Base-by-base conservation (phyloP, 2,329 filamentous ascomycete genomes). In the Paecilomyces dactylethromorphus region DNA sequence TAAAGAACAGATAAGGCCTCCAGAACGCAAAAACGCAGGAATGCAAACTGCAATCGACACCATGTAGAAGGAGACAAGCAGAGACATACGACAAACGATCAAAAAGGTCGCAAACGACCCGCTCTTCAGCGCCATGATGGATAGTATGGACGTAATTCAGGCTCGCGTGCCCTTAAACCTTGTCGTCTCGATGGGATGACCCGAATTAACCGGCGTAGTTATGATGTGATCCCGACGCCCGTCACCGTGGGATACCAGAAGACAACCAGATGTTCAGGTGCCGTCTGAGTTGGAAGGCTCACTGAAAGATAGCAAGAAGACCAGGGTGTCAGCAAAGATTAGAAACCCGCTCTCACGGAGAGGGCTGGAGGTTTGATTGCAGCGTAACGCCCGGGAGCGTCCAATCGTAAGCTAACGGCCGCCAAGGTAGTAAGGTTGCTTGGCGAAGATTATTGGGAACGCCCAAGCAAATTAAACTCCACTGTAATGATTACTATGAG, bases 61-160 rank as follows among this genome's bases (percentile, higher is more conserved):
- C 32, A 18, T 3, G 39, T 50, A 63, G 33, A 55, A 50, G 56
- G 51, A 35, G 55, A 62, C 53, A 53, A 54, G 57, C 63, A 35
- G 58, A 49, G 56, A 85, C 91, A 73, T 84, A 97, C 93, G 92
- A 65, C 91, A 92, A 66, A 97, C 88, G 72, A 99, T 97, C 77
- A 99, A 88, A 73, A 96, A 97, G 53, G 94, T 97, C 76, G 92
- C 92, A 74, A 99, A 99, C 55, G 91, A 91, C 69, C 80, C 79
- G 54, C 67, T 73, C 59, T 68, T 68, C 59, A 74, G 68, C 52
- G 72, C 70, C 75, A 77, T 78, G 35, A 21, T 60, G 56, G 21
- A 49, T 50, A 18, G 26, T 18, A n/a, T 7, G 22, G 18, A 13
- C 15, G 35, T 10, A 2, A 24, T 21, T 52, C 21, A 10, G 5